Evolutionary conservation across 306 rosid genomes (phyloP), one percentile per base, ranked within the genome.

Genomic region (Cicer judaicum): DNA sequence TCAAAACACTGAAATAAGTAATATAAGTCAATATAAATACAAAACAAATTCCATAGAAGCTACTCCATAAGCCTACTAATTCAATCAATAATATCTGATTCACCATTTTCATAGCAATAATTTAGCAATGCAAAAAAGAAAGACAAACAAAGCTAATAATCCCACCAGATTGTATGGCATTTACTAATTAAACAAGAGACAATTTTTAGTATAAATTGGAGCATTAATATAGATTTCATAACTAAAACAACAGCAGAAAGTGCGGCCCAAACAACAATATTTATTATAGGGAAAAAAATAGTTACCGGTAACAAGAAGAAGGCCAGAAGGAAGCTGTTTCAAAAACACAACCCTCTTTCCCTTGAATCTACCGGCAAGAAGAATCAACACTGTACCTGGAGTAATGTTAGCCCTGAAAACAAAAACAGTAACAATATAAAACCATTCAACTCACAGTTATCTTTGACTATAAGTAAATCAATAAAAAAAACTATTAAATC

Each of bases 321-420:
- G 78, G 15, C 93, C 93, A 66, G 93, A 89, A 5, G 88, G 72
- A 12, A 88, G 86, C 86, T 88, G 93, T 69, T 83, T 86, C 56
- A 89, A 74, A 62, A 86, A 89, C 42, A 86, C 93, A 4, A 89
- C 93, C 43, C 93, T 76, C 82, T 84, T 89, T 18, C 93, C 93
- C 88, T 81, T 89, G 68, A 89, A 89, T 64, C 90, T 83, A 7
- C 93, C 93, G 7, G 93, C 85, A 69, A 89, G 93, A 59, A 89
- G 64, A 13, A 89, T 89, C 72, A 89, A 64, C 72, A 89, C 91
- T 1, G 89, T 83, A 9, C 93, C 93, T 0, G 93, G 88, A 40
- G 88, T 84, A 77, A 89, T 86, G 79, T 85, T 84, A 24, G 86
- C 85, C 81, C 93, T 89, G 10, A 57, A 70, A 14, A 7, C 47